phyloP scores from a whole-genome alignment of 495 filamentous ascomycete species.

The Lophiotrema nucula region DNA sequence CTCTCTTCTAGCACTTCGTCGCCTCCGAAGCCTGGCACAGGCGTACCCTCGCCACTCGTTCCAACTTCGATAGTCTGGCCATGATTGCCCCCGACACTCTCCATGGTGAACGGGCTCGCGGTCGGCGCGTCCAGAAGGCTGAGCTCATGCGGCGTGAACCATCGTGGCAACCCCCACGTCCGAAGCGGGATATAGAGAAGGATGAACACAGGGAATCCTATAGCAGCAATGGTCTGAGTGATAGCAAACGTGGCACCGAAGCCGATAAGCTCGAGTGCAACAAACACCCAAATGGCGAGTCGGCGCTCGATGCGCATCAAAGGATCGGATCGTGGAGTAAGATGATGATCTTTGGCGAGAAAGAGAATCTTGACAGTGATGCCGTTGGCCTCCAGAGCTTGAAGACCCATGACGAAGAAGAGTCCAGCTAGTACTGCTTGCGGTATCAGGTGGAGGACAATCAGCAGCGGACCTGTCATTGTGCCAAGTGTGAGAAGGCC shows the following conservation, averaged over 20 bases:
- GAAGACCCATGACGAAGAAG: conserved; percentile 85
- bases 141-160: conserved; percentile 69
- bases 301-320: conserved; percentile 60
- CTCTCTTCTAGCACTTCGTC: conserved; percentile 24
- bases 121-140: conserved; percentile 72
- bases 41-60: not conserved
- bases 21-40: not conserved
- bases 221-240: conserved; percentile 90
- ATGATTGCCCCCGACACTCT: conserved; percentile 73
- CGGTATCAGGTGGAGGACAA: conserved; percentile 81
- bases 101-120: conserved; percentile 81
- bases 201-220: conserved; percentile 88
- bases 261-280: conserved; percentile 70
- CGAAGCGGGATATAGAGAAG: conserved; percentile 74
- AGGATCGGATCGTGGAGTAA: conserved; percentile 66
- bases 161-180: conserved; percentile 67
- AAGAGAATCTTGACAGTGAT: conserved; percentile 81
- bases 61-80: conserved; percentile 42
- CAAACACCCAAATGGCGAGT: conserved; percentile 66
- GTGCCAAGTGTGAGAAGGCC: conserved; percentile 81
- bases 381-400: conserved; percentile 56
- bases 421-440: conserved; percentile 85
- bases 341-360: conserved; percentile 62
- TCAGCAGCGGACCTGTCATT: conserved; percentile 81
- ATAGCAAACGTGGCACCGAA: conserved; percentile 92